These are phyloP conservation scores for Pseudogymnoascus sp. DNA, from an alignment of 2,329 filamentous ascomycete species.

Conservation along the genomic window DNA sequence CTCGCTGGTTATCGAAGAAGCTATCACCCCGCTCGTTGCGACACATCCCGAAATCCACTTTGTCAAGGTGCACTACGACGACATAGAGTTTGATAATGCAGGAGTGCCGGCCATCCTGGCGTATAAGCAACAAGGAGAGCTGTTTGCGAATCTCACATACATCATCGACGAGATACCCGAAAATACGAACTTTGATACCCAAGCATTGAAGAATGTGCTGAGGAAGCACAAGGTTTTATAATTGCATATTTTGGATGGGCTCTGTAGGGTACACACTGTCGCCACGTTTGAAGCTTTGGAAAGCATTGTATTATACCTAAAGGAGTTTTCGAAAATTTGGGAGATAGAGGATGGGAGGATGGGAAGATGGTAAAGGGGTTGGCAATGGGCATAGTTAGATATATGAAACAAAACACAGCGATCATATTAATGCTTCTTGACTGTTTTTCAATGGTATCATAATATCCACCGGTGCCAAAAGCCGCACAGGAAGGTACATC, in stretches of 20 bases:
- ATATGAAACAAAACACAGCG: neutral
- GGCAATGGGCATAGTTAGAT: neutral
- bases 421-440: neutral
- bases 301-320: neutral
- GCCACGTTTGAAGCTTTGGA: neutral
- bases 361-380: neutral
- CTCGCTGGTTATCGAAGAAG: conserved; percentile 69
- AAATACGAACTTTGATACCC: conserved; percentile 49
- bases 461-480: neutral
- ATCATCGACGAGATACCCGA: conserved; percentile 78
- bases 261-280: neutral
- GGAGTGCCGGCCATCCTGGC: conserved; percentile 81
- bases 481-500: neutral
- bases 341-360: neutral
- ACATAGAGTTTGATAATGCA: conserved; percentile 88
- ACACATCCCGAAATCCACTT: conserved; percentile 69
- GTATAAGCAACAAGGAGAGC: conserved; percentile 78
- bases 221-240: conserved; percentile 44
- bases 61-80: conserved; percentile 81
- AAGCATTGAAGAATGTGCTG: conserved; percentile 44
- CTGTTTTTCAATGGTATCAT: neutral
- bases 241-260: neutral
- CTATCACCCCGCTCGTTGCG: conserved; percentile 65
- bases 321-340: neutral
- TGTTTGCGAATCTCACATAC: conserved; percentile 83